These are phyloP conservation scores for Dictyostelium gargantuum DNA, from an alignment of 208 protist genomes.

Conservation along the genomic window DNA sequence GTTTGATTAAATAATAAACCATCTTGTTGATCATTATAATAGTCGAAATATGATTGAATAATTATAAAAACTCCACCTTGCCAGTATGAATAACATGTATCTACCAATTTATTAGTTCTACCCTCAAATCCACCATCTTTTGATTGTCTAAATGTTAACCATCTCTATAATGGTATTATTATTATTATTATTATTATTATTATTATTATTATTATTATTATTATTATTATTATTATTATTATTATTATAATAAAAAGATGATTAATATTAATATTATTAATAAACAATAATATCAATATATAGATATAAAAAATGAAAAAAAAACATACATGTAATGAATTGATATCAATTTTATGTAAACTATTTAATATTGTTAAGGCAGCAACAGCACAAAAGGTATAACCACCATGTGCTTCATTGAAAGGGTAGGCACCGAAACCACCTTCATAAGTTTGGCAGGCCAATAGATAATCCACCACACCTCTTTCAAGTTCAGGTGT, in stretches of 20 bases:
- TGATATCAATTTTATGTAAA: conserved; percentile 61
- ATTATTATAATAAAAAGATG: not conserved
- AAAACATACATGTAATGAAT: conserved; percentile 56
- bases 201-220: too few species aligned
- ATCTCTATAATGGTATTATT: conserved; percentile 58
- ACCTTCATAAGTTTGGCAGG: conserved; percentile 88
- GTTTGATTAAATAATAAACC: conserved; percentile 69
- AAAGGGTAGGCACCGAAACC: conserved; percentile 82
- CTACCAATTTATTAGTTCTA: conserved; percentile 90
- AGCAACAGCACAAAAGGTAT: conserved; percentile 88
- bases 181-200: not conserved
- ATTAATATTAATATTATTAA: too few species aligned
- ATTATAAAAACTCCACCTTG: conserved; percentile 76
- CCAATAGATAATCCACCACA: conserved; percentile 75
- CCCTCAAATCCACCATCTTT: conserved; percentile 89
- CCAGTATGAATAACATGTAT: conserved; percentile 91
- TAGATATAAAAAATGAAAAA: not conserved
- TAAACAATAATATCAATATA: not conserved
- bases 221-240: too few species aligned
- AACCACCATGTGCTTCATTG: conserved; percentile 90
- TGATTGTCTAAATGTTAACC: conserved; percentile 81
- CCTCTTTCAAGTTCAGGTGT: conserved; percentile 66
- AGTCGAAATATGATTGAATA: conserved; percentile 36
- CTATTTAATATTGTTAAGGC: conserved; percentile 73
- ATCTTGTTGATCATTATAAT: not conserved